These are phyloP conservation scores for Thraustotheca clavata DNA, from an alignment of 352 stramenopile species.

Conservation along the genomic window DNA sequence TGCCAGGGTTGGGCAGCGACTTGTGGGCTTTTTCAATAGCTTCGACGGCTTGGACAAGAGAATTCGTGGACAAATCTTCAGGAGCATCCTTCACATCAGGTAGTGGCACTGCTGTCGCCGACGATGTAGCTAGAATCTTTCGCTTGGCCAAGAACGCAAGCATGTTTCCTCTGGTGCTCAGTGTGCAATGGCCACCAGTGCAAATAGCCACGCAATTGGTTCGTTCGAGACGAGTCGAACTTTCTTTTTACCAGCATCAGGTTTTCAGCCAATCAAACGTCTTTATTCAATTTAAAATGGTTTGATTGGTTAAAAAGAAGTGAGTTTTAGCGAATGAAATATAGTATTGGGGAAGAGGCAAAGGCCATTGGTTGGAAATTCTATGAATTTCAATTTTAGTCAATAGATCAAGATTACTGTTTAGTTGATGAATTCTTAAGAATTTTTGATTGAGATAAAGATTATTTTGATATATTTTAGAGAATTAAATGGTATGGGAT, in stretches of 20 bases:
- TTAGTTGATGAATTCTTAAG: no score
- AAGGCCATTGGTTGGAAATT: constrained; percentile 3
- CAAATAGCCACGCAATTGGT: background rate
- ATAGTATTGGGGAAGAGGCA: background rate
- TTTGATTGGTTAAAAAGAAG: background rate
- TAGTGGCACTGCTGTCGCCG: constrained; percentile 18
- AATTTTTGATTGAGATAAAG: no score
- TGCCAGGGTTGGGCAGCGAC: constrained; percentile 63
- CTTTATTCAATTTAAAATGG: background rate
- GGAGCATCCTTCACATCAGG: constrained; percentile 12
- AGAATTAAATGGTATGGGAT: no score
- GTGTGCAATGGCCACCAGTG: constrained; percentile 14
- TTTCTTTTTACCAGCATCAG: background rate
- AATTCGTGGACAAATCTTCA: constrained; percentile 17
- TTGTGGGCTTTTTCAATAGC: constrained; percentile 68
- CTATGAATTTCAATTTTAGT: background rate
- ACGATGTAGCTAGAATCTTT: constrained; percentile 19
- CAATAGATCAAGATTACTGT: no score
- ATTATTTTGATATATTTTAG: no score
- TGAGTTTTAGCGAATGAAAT: background rate
- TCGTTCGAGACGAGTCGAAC: background rate
- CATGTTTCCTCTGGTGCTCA: background rate
- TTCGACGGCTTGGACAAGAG: constrained; percentile 68
- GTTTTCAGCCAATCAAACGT: constrained; percentile 1
- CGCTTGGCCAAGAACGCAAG: constrained; percentile 3